Evolutionary conservation across 345 rosid species (phyloP), one percentile per base, ranked within the genome.

Genomic region (Euphorbia pulcherrima): DNA sequence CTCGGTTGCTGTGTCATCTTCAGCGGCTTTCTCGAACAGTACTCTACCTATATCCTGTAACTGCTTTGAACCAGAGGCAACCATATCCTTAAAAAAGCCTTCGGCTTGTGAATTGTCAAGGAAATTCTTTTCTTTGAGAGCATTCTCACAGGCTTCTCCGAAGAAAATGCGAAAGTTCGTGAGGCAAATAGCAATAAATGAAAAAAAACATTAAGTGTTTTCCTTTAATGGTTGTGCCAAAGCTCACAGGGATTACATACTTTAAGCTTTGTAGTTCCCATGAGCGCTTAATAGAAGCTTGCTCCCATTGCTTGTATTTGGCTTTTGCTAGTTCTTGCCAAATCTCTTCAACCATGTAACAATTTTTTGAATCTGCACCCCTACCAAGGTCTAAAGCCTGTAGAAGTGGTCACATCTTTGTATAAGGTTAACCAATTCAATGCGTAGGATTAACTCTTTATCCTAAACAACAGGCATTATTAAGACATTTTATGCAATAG

Each of bases 291-390:
- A 85, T 79, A 66, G 96, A 89, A 74, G 65, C 75, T 53, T 73
- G 76, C 74, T 93, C 96, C 97, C 97, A 93, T 62, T 81, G 80
- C 79, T 82, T 48, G 80, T 88, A 93, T 77, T 89, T 93, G 26
- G 98, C 96, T 76, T 81, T 89, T 17, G 96, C 81, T 48, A 93
- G 88, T 80, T 86, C 92, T 73, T 89, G 89, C 96, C 97, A 93
- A 61, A 93, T 93, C 67, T 83, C 96, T 71, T 93, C 95, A 27
- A 90, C 86, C 84, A 88, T 85, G 53, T 87, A 84, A 44, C 94
- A 81, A n/a, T n/a, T n/a, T 16, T 68, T 82, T 52, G 81, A 85
- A 60, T 86, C 74, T 53, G 91, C 85, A 20, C 84, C 87, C 81
- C 90, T 82, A 60, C 92, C 97, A 67, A 90, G 94, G 76, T 93